phyloP scores from a whole-genome alignment of 202 grass and related monocot species.

The Tripidium arundinaceum region DNA sequence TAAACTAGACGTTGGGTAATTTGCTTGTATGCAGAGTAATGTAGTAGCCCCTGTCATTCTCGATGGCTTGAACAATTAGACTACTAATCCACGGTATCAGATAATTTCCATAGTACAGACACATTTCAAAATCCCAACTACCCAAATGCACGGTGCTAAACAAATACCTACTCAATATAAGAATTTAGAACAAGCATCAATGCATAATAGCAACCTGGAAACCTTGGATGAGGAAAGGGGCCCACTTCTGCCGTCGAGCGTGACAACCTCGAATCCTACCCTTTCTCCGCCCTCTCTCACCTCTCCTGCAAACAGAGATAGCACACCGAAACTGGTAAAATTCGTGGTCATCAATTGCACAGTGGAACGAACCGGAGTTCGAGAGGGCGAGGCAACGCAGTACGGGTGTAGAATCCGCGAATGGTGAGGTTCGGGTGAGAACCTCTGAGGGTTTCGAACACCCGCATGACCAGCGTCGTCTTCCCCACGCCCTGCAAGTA shows the following conservation, averaged over 20 bases:
- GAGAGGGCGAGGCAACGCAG: not conserved
- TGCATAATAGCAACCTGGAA: slow-evolving; percentile 40
- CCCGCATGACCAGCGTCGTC: slow-evolving; percentile 78
- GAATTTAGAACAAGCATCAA: slow-evolving; percentile 4
- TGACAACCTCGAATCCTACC: slow-evolving; percentile 80
- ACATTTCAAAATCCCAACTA: not conserved
- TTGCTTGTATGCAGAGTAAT: not conserved
- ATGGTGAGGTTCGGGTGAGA: slow-evolving; percentile 63
- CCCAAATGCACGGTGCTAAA: not conserved
- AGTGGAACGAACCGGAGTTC: not conserved
- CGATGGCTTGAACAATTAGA: not conserved
- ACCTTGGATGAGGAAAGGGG: slow-evolving; percentile 64
- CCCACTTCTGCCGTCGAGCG: slow-evolving; percentile 58
- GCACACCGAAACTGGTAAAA: not conserved
- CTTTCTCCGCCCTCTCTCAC: slow-evolving; percentile 65
- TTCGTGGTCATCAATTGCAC: not conserved
- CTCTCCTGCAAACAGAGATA: slow-evolving; percentile 46
- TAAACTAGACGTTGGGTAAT: not conserved
- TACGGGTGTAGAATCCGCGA: slow-evolving; percentile 85
- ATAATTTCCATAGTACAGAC: not conserved
- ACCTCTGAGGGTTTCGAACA: slow-evolving; percentile 47
- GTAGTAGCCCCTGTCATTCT: not conserved
- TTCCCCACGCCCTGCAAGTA: slow-evolving; percentile 66
- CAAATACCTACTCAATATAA: not conserved
- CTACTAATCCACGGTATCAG: not conserved